Base-by-base conservation (phyloP, 2,329 filamentous ascomycete species). In the Microsporum canis region DNA sequence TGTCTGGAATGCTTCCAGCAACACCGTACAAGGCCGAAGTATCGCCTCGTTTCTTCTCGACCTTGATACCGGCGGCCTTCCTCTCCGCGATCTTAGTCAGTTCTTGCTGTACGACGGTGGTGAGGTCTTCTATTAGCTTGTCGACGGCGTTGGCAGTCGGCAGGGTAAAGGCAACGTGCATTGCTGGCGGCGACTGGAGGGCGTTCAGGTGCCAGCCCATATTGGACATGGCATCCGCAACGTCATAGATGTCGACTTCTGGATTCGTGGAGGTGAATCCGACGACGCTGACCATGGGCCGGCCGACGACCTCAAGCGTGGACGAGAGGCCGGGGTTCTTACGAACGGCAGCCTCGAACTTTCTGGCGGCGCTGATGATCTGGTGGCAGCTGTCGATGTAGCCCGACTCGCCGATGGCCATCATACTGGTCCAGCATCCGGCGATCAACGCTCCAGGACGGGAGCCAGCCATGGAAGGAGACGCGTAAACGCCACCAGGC, bases 141-240 rank as follows among this genome's bases (percentile, higher is more conserved):
- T 97, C 91, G 71, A 89, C 88, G 1, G 87, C 89, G 68, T 86
- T 86, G 27, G 86, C 85, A 56, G 95, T 88, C 14, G 92, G 92
- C 67, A 95, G 74, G 0, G 94, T 99, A 43, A 97, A 91, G 10
- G 94, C 94, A 43, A 97, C 84, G 73, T 99, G 94, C 60, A 99
- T 90, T 23, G 91, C 94, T 0, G 94, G 86, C 1, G 94, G 94
- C 68, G 84, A 87, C 76, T 99, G 94, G 65, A 99, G 81, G 2
- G 91, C 89, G 71, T 97, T 99, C 63, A 99, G 80, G 76, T 99
- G 94, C 94, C 94, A 99, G 2, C 94, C 92, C 70, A 86, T 87
- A 0, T 77, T 78, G 10, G 82, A 84, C 87, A 99, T 92, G 66
- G 79, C 88, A 74, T 99, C 94, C 5, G 92, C 90, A 66, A 99